These are phyloP conservation scores for Discostella pseudostelligera DNA, from an alignment of 108 stramenopile species.

Conservation along the genomic window DNA sequence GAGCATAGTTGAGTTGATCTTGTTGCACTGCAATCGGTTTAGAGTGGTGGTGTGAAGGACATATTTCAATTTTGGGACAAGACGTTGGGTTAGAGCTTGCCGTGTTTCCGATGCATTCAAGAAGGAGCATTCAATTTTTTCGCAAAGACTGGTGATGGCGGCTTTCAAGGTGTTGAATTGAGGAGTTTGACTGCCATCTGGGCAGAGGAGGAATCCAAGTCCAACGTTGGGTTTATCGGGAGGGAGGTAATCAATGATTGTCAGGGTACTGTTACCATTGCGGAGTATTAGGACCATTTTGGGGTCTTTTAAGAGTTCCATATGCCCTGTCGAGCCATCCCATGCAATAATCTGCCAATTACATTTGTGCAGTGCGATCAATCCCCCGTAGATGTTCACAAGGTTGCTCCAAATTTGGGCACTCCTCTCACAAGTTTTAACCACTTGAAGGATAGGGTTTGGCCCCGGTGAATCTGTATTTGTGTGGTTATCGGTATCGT, in stretches of 20 bases:
- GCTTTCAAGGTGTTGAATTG: too few species aligned
- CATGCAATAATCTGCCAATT: slow-evolving; percentile 6
- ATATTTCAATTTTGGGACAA: too few species aligned
- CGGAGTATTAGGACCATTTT: not conserved
- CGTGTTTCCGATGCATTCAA: too few species aligned
- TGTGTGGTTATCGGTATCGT: slow-evolving; percentile 7
- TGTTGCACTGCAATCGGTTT: too few species aligned
- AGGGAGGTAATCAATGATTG: slow-evolving; percentile 4
- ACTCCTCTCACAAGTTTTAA: not conserved
- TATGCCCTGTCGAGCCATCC: not conserved
- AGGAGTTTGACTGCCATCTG: slow-evolving; percentile 6
- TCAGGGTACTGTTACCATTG: not conserved
- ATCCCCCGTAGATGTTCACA: not conserved
- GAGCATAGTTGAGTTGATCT: too few species aligned
- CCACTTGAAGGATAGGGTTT: not conserved
- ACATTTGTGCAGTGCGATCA: slow-evolving; percentile 15
- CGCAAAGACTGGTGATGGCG: too few species aligned
- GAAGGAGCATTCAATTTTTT: too few species aligned
- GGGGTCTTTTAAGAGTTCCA: not conserved
- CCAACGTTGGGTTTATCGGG: slow-evolving; percentile 13
- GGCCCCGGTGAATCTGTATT: not conserved
- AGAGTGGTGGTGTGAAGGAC: too few species aligned
- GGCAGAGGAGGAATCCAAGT: not conserved
- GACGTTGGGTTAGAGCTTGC: too few species aligned
- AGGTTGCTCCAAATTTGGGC: slow-evolving; percentile 3